Percentiles rank a stretch among this genome's conserved stretches.
These are phyloP conservation scores for Excoecaria cochinchinensis DNA, from an alignment of 345 rosid species.

Conservation along the genomic window DNA sequence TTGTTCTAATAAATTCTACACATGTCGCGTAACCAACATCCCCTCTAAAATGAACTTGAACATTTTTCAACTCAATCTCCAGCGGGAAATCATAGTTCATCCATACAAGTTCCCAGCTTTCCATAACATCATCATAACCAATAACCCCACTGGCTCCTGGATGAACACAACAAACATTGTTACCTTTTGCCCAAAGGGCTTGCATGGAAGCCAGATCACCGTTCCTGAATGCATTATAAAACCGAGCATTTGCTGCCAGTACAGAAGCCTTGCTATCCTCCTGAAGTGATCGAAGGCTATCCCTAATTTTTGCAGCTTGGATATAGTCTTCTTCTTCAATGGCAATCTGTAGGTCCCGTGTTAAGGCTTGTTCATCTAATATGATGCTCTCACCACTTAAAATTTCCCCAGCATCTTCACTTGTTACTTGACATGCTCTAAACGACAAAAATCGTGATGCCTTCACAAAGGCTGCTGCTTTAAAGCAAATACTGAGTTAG, in stretches of 20 bases:
- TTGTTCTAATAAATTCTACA: constrained; percentile 78
- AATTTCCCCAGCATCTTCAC: constrained; percentile 54
- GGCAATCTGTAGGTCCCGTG: constrained; percentile 57
- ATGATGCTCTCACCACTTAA: constrained; percentile 49
- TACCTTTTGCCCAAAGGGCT: constrained; percentile 59
- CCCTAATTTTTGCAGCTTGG: constrained; percentile 81
- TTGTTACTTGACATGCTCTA: constrained; percentile 47
- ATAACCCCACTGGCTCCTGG: constrained; percentile 81
- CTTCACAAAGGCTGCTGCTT: constrained; percentile 31
- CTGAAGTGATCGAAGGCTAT: constrained; percentile 53
- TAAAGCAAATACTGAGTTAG: constrained; percentile 7
- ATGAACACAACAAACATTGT: constrained; percentile 73
- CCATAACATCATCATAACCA: constrained; percentile 76
- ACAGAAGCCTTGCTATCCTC: constrained; percentile 69
- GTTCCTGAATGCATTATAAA: constrained; percentile 66
- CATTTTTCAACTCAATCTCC: constrained; percentile 67
- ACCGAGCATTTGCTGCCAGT: constrained; percentile 67
- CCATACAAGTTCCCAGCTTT: constrained; percentile 96
- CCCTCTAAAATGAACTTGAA: constrained; percentile 69
- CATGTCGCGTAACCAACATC: constrained; percentile 76
- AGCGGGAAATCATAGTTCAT: constrained; percentile 84
- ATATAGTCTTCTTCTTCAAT: constrained; percentile 81
- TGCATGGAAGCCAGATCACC: constrained; percentile 82
- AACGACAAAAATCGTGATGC: constrained; percentile 20
- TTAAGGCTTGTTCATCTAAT: constrained; percentile 59